Evolutionary conservation across 345 rosid genomes (phyloP).

Genomic region (Gynandropsis gynandra): DNA sequence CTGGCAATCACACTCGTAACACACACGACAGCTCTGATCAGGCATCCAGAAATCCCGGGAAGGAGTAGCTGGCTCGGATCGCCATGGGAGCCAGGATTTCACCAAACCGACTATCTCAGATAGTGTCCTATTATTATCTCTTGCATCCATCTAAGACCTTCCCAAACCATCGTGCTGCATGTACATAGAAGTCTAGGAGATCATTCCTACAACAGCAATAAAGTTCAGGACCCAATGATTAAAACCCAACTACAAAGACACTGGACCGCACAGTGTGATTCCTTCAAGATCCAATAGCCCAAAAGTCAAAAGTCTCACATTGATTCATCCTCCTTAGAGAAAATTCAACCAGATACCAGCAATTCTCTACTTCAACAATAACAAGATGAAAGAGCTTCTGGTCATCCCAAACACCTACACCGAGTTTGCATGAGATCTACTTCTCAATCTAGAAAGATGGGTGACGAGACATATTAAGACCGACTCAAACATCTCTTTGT

Average conservation of each 20-base stretch:
- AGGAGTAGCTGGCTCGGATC: slow-evolving; percentile 61
- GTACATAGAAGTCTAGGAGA: slow-evolving; percentile 31
- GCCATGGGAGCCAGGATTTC: slow-evolving; percentile 76
- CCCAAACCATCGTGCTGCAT: slow-evolving; percentile 61
- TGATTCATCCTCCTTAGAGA: background rate
- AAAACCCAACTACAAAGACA: background rate
- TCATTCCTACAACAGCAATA: slow-evolving; percentile 11
- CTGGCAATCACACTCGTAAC: slow-evolving; percentile 84
- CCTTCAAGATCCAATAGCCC: background rate
- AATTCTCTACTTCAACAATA: too few species aligned
- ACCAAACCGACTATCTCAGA: slow-evolving; percentile 47
- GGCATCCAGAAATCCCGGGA: slow-evolving; percentile 99
- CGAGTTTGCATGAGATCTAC: too few species aligned
- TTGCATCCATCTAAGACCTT: slow-evolving; percentile 51
- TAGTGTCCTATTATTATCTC: slow-evolving; percentile 42
- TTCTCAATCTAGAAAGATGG: slow-evolving; percentile 13
- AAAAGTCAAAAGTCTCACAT: slow-evolving; percentile 1
- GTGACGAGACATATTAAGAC: background rate
- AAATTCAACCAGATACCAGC: slow-evolving; percentile 1
- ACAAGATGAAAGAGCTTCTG: too few species aligned
- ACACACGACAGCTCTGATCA: slow-evolving; percentile 89
- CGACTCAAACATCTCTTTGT: background rate
- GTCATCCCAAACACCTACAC: too few species aligned
- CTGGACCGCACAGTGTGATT: too few species aligned
- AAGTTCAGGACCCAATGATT: slow-evolving; percentile 3